Evolutionary conservation across 371 early-diverging fungal species (phyloP).

Genomic region (Lichtheimia corymbifera): DNA sequence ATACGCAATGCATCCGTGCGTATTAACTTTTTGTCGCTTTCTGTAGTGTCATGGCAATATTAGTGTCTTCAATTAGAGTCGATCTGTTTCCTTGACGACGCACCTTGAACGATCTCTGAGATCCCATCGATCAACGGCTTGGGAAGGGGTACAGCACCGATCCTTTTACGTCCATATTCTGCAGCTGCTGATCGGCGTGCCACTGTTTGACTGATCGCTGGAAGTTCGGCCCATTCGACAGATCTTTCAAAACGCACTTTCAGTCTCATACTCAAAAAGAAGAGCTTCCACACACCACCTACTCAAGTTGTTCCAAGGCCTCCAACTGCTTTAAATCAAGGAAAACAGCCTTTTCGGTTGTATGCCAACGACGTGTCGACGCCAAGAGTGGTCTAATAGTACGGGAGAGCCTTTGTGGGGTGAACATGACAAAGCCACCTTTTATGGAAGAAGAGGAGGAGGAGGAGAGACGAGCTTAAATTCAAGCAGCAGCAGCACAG

Average conservation of each 20-base stretch:
- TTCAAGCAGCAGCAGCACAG: too few relatives aligned
- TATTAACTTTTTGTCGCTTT: slow-evolving; percentile 59
- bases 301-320: slow-evolving; percentile 6
- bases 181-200: slow-evolving; percentile 69
- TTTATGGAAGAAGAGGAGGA: too few relatives aligned
- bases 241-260: background rate
- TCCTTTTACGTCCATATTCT: slow-evolving; percentile 71
- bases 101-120: slow-evolving; percentile 40
- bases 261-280: background rate
- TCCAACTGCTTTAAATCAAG: slow-evolving; percentile 7
- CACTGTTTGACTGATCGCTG: slow-evolving; percentile 6
- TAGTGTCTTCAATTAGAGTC: background rate
- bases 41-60: background rate
- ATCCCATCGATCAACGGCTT: slow-evolving; percentile 53
- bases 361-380: slow-evolving; percentile 1
- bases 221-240: background rate
- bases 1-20: slow-evolving; percentile 70
- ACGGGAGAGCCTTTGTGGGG: too few relatives aligned
- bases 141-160: slow-evolving; percentile 69
- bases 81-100: background rate
- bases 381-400: too few relatives aligned
- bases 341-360: slow-evolving; percentile 6
- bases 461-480: too few relatives aligned
- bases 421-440: too few relatives aligned
- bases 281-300: background rate